These are phyloP conservation scores for Tuber microsphaerosporum DNA, from an alignment of 495 filamentous ascomycete species.

Conservation along the genomic window DNA sequence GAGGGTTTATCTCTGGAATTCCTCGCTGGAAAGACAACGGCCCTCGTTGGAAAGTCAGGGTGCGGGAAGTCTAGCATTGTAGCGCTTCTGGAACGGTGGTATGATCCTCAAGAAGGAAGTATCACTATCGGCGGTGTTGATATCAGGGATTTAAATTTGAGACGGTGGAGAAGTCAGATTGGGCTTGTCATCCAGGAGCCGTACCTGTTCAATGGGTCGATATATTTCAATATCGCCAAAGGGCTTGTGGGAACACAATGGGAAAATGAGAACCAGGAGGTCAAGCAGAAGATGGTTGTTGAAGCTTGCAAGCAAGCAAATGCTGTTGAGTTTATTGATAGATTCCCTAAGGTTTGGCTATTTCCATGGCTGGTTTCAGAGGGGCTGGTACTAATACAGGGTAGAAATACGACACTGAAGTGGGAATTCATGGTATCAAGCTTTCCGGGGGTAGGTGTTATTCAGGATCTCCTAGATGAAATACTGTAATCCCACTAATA, in stretches of 20 bases:
- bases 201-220: constrained; percentile 60
- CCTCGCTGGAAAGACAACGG: constrained; percentile 33
- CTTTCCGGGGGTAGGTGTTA: constrained; percentile 15
- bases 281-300: constrained; percentile 53
- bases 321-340: constrained; percentile 55
- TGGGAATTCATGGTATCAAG: constrained; percentile 22
- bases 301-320: constrained; percentile 56
- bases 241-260: constrained; percentile 57
- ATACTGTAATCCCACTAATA: not conserved
- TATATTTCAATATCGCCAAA: constrained; percentile 57
- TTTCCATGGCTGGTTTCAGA: not conserved
- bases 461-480: no score
- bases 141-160: constrained; percentile 50
- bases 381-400: not conserved
- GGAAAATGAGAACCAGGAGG: constrained; percentile 48
- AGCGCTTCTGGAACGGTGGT: constrained; percentile 58
- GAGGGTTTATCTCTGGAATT: constrained; percentile 24
- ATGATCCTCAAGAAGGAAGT: constrained; percentile 45
- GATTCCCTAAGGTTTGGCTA: constrained; percentile 50
- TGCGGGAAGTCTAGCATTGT: constrained; percentile 66
- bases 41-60: constrained; percentile 48
- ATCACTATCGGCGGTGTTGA: constrained; percentile 26
- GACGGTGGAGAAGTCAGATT: constrained; percentile 59
- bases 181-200: constrained; percentile 62
- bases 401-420: constrained; percentile 16